A percentile compares a stretch with the other conserved stretches of the same genome.
Conservation (phyloP, 805 yeast genomes). For the Nakazawaea ambrosiae region DNA sequence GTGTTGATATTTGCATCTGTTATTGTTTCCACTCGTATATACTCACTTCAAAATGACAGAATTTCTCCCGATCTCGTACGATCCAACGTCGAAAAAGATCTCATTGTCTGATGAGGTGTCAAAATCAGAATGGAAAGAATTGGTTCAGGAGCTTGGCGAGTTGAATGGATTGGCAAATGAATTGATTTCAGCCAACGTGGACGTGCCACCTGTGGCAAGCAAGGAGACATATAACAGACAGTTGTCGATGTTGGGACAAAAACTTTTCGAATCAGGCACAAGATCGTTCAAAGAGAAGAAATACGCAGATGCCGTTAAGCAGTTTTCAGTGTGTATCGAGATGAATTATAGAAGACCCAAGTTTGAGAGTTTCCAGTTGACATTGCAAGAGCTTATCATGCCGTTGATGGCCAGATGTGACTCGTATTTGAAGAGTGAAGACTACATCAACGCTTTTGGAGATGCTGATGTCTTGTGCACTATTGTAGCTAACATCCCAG, state of each 20-base stretch:
- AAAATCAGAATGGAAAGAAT: constrained; percentile 14
- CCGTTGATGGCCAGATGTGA: constrained; percentile 69
- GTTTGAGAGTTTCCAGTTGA: constrained; percentile 68
- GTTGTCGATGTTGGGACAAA: constrained; percentile 51
- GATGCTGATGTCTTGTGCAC: constrained; percentile 64
- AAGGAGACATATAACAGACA: constrained; percentile 49
- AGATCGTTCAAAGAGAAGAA: constrained; percentile 47
- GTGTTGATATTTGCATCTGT: no score
- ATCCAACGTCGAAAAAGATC: constrained; percentile 22
- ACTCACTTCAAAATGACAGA: no score
- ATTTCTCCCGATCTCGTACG: constrained; percentile 22
- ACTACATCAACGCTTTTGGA: constrained; percentile 52
- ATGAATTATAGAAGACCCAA: constrained; percentile 62
- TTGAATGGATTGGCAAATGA: constrained; percentile 31
- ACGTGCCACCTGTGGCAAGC: constrained; percentile 50
- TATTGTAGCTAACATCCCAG: constrained; percentile 54
- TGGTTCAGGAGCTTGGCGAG: constrained; percentile 25
- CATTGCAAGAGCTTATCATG: constrained; percentile 59
- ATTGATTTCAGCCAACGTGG: constrained; percentile 34
- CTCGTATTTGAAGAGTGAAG: constrained; percentile 48
- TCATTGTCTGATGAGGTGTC: constrained; percentile 17
- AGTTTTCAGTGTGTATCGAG: constrained; percentile 59
- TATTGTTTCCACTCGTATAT: no score
- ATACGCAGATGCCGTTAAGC: constrained; percentile 54
- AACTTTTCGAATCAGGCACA: constrained; percentile 59